Base-by-base conservation (phyloP, 1,139 yeast species). In the Saccharomyces uvarum region DNA sequence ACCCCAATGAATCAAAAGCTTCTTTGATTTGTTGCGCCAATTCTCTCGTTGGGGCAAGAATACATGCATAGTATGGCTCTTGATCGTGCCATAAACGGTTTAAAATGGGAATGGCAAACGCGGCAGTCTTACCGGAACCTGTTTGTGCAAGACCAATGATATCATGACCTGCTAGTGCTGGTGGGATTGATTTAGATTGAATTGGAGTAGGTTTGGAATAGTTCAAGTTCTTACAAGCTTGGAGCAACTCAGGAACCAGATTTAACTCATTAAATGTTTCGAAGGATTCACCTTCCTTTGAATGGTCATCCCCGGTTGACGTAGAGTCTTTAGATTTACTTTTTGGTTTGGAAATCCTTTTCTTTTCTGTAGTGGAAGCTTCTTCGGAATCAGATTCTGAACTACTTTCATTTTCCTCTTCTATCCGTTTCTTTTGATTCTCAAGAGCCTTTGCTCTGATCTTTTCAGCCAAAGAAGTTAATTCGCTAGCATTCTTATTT, bases 21-120 rank as follows among this genome's bases (percentile, higher is more conserved):
- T 90, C 96, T 62, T 91, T 86, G 62, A 95, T 93, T 70, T 93
- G 99, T 70, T 87, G 90, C 0, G 99, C 99, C 69, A 93, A 76
- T 73, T 93, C 99, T 75, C 99, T 83, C 0, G 99, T 93, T 29
- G 99, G 99, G 0, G 97, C 95, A 63, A 93, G 73, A 1, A 93
- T 95, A 61, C 95, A 82, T 6, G 95, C 96, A 70, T 83, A 93
- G 65, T 88, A 86, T 2, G 97, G 93, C 4, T 84, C 77, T 63
- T 93, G 97, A 21, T 87, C 89, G 57, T 88, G 83, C 89, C 96
- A 91, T 52, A 93, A 76, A 0, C 90, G 84, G 70, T 95, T 97
- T 47, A 93, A 76, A 49, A 93, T 89, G 1, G 99, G 99, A 55
- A 86, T 83, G 19, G 93, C 91, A 74, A 86, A 86, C 0, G 95